Percentiles rank a stretch among this genome's conserved stretches.
phyloP scores from a whole-genome alignment of 2,329 filamentous ascomycete species.

The Fusarium aywerte region DNA sequence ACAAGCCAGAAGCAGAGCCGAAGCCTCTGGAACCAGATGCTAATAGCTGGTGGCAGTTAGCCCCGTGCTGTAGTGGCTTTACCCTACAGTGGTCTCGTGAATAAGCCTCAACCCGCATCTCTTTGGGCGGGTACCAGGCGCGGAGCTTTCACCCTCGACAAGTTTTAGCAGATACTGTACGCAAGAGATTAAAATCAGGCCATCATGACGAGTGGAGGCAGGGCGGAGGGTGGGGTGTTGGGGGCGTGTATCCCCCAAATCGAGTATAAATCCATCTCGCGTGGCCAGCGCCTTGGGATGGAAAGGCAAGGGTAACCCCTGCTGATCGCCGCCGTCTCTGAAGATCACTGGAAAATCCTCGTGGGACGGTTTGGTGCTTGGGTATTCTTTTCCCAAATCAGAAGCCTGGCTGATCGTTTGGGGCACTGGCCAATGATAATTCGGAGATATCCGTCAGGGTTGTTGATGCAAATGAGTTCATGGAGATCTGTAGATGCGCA shows the following conservation, averaged over 20 bases:
- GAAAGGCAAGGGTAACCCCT: conserved; percentile 42
- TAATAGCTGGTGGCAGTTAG: conserved; percentile 19
- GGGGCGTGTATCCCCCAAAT: conserved; percentile 31
- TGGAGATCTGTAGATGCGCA: conserved; percentile 11
- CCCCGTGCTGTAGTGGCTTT: conserved; percentile 1
- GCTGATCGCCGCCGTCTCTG: conserved; percentile 46
- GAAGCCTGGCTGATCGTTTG: conserved; percentile 36
- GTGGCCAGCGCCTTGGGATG: conserved; percentile 43
- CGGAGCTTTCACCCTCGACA: conserved; percentile 39
- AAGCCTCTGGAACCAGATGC: conserved; percentile 23
- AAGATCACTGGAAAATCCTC: conserved; percentile 48
- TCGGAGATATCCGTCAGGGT: conserved; percentile 38
- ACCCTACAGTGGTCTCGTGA: conserved; percentile 1
- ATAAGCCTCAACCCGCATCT: conserved; percentile 30
- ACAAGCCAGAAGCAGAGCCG: conserved; percentile 34
- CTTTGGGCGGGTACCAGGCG: conserved; percentile 22
- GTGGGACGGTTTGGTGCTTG: conserved; percentile 33
- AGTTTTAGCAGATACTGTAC: conserved; percentile 29
- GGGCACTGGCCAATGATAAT: conserved; percentile 29
- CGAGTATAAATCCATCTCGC: conserved; percentile 48
- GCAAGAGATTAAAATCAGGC: conserved; percentile 47
- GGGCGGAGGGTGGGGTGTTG: conserved; percentile 14
- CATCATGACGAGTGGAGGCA: conserved; percentile 43
- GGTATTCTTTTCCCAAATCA: conserved; percentile 24
- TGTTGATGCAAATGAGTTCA: conserved; percentile 32